Conservation (phyloP, 2,329 filamentous ascomycete genomes). For the Teratosphaeria destructans region DNA sequence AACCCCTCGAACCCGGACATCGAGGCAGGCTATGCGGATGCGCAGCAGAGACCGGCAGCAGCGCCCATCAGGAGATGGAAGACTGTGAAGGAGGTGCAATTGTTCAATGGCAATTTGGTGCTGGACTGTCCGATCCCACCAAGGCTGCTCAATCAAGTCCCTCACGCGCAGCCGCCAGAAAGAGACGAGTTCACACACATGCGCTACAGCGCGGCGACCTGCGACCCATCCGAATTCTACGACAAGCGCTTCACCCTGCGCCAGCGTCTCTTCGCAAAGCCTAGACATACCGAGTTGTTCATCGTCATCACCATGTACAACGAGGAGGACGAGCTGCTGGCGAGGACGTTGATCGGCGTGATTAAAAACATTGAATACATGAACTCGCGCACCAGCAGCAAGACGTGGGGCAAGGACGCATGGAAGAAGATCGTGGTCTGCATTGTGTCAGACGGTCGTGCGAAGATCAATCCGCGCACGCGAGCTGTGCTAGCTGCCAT, state of each 20-base stretch:
- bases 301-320: constrained; percentile 99
- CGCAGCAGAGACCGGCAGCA: constrained; percentile 42
- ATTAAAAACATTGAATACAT: constrained; percentile 99
- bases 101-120: constrained; percentile 94
- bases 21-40: constrained; percentile 30
- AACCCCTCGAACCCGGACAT: constrained; percentile 25
- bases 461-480: constrained; percentile 90
- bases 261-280: constrained; percentile 84
- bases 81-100: constrained; percentile 89
- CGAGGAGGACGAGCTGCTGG: constrained; percentile 92
- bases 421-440: constrained; percentile 99
- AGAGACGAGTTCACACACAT: constrained; percentile 85
- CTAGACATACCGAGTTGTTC: constrained; percentile 85
- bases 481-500: constrained; percentile 81
- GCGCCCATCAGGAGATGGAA: constrained; percentile 80
- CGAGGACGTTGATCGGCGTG: constrained; percentile 89
- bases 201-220: constrained; percentile 90
- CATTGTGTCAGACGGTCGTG: constrained; percentile 91
- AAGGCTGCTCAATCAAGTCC: constrained; percentile 72
- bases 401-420: constrained; percentile 95
- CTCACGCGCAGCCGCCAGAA: constrained; percentile 67
- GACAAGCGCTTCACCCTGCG: constrained; percentile 83
- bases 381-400: constrained; percentile 84
- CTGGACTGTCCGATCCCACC: constrained; percentile 94
- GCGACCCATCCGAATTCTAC: constrained; percentile 81